Evolutionary conservation across 768 basidiomycete species (phyloP).

Genomic region (Leccinum aurantiacum): DNA sequence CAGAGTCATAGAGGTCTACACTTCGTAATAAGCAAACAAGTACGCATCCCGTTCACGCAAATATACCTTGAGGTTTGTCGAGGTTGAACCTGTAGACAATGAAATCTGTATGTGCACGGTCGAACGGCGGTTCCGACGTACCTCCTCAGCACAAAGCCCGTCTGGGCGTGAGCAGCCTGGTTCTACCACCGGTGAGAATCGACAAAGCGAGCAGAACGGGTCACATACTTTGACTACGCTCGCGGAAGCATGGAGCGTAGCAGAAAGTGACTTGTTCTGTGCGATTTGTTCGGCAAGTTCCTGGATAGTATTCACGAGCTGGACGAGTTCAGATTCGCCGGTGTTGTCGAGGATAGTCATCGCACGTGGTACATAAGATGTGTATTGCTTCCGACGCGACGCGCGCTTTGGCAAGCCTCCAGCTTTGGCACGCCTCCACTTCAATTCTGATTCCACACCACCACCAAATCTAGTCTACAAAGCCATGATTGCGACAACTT

Average conservation of each 20-base stretch:
- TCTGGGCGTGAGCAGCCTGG: slow-evolving; percentile 86
- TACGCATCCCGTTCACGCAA: background rate
- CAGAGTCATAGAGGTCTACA: slow-evolving; percentile 85
- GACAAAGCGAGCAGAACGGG: background rate
- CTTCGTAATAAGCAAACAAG: background rate
- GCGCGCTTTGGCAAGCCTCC: background rate
- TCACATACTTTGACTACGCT: slow-evolving; percentile 75
- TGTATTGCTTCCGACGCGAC: slow-evolving; percentile 4
- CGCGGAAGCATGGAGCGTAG: slow-evolving; percentile 68
- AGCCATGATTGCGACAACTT: background rate
- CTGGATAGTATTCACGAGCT: slow-evolving; percentile 64
- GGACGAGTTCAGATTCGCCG: slow-evolving; percentile 59
- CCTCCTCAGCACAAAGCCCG: slow-evolving; percentile 89
- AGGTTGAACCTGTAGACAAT: slow-evolving; percentile 64
- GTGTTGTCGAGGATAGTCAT: slow-evolving; percentile 57
- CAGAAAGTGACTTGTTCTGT: slow-evolving; percentile 72
- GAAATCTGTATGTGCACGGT: background rate
- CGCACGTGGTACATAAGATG: background rate
- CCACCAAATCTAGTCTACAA: background rate
- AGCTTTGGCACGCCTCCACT: slow-evolving; percentile 1
- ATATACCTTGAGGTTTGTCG: slow-evolving; percentile 79
- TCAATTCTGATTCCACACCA: too few relatives aligned
- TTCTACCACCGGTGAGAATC: slow-evolving; percentile 43
- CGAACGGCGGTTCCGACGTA: slow-evolving; percentile 32
- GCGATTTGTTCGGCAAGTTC: slow-evolving; percentile 84